Evolutionary conservation across 2,329 filamentous ascomycete species (phyloP).

Genomic region (Penicillium occitanis): DNA sequence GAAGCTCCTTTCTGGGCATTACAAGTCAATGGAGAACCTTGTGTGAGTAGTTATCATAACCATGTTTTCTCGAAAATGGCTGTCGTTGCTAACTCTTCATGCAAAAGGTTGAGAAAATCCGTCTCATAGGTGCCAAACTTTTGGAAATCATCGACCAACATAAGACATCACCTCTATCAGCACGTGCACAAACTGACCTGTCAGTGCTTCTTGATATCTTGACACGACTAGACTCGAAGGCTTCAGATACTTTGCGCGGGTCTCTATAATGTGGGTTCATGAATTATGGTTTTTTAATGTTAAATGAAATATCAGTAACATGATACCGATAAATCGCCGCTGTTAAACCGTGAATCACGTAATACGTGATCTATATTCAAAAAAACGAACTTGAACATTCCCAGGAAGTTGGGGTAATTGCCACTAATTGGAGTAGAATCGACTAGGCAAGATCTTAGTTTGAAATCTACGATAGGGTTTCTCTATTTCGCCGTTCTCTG

Average conservation of each 20-base stretch:
- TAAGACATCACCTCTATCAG: slow-evolving; percentile 36
- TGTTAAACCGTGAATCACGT: neutral
- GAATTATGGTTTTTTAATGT: neutral
- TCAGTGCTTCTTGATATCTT: neutral
- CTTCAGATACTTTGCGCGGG: neutral
- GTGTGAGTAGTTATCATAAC: slow-evolving; percentile 7
- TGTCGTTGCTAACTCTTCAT: neutral
- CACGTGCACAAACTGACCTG: slow-evolving; percentile 33
- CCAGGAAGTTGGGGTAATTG: neutral
- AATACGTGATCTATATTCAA: neutral
- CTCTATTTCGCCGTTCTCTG: neutral
- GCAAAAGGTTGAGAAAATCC: slow-evolving; percentile 17
- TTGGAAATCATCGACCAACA: slow-evolving; percentile 33
- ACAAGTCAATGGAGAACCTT: slow-evolving; percentile 16
- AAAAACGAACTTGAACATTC: neutral
- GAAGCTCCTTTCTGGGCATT: slow-evolving; percentile 44
- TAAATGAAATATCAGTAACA: neutral
- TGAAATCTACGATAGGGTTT: neutral
- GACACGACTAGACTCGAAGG: neutral
- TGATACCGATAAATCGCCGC: neutral
- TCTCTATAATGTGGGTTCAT: neutral
- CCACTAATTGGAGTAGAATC: neutral
- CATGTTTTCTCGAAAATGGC: neutral
- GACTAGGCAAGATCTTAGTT: neutral
- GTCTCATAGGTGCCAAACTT: slow-evolving; percentile 16